Evolutionary conservation across 139 green algal species (phyloP), one percentile per base, ranked within the genome.

Genomic region (Yamagishiella unicocca): DNA sequence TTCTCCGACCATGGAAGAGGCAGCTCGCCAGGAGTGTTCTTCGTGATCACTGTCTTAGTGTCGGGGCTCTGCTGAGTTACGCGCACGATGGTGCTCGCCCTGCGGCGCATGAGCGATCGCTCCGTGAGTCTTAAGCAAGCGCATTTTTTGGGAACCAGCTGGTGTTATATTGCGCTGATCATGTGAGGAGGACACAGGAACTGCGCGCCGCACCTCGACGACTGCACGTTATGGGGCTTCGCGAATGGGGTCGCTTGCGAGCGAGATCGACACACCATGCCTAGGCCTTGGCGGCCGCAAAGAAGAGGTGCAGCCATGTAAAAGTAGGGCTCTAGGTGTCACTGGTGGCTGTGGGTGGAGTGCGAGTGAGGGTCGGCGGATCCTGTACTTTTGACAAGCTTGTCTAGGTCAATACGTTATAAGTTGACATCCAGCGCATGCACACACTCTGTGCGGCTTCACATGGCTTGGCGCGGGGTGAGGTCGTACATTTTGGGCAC

Each of bases 1-100:
- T 95, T 95, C 83, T 95, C 92, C 2, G 58, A 87, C 90, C 90
- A 95, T 46, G 92, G 92, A 45, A 95, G 93, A 3, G 92, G 92
- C 83, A 93, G 72, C 21, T 93, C 90, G 2, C 90, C 90, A n/a
- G 87, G 70, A 0, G 75, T 89, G 54, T 87, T 92, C 72, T 93
- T 93, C 53, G 90, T 81, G 29, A 94, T 82, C 29, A 93, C 80
- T 8, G 92, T 91, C 78, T 92, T 94, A 25, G 82, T 80, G 81
- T 88, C 67, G 12, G 72, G 62, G 27, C 58, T 38, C 37, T 86
- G 73, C 66, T 55, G 66, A 22, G 80, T 86, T 19, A 86, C 80
- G 1, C 80, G 80, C 29, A 55, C 61, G n/a, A 85, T 76, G 38
- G 21, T 75, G 61, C 35, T 43, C 40, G 79, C 40, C 61, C 77